phyloP scores from a whole-genome alignment of 192 early-diverging fungal genomes.

The Helicostylum pulchrum region DNA sequence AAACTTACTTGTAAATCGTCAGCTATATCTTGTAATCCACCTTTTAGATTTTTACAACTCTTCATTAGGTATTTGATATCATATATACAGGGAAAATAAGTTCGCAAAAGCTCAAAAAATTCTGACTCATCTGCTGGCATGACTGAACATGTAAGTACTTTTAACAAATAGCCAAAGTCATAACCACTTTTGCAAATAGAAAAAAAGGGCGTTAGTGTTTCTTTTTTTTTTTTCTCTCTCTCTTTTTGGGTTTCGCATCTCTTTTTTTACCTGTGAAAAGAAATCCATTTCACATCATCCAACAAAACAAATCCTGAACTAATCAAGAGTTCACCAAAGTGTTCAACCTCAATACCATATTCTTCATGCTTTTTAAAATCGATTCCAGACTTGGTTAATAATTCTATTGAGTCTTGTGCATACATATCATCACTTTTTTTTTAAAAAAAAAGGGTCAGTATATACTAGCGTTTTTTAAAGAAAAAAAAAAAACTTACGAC shows the following conservation, averaged over 20 bases:
- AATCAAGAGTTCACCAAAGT: constrained; percentile 96
- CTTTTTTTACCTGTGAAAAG: constrained; percentile 87
- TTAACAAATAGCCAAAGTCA: constrained; percentile 98
- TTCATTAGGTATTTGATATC: constrained; percentile 99
- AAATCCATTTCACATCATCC: constrained; percentile 95
- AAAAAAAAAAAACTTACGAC: constrained; percentile 45
- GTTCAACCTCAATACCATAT: constrained; percentile 90
- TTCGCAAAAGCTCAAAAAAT: constrained; percentile 88
- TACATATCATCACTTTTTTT: constrained; percentile 88
- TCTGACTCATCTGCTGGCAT: constrained; percentile 92
- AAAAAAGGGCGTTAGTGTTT: background rate
- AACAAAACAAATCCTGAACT: constrained; percentile 95
- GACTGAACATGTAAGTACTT: constrained; percentile 86
- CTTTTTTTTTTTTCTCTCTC: background rate
- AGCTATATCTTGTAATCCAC: constrained; percentile 96
- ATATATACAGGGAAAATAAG: constrained; percentile 98
- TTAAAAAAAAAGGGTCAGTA: background rate
- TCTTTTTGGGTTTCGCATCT: background rate
- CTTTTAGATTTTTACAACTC: constrained; percentile 92
- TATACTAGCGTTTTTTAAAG: constrained; percentile 6
- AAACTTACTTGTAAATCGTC: constrained; percentile 83
- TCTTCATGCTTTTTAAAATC: constrained; percentile 97
- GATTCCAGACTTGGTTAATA: constrained; percentile 95
- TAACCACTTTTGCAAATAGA: constrained; percentile 64
- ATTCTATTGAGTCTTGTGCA: constrained; percentile 97